Evolutionary conservation across 805 yeast genomes (phyloP), one percentile per base, ranked within the genome.

Genomic region (Wickerhamomyces kurtzmanii): DNA sequence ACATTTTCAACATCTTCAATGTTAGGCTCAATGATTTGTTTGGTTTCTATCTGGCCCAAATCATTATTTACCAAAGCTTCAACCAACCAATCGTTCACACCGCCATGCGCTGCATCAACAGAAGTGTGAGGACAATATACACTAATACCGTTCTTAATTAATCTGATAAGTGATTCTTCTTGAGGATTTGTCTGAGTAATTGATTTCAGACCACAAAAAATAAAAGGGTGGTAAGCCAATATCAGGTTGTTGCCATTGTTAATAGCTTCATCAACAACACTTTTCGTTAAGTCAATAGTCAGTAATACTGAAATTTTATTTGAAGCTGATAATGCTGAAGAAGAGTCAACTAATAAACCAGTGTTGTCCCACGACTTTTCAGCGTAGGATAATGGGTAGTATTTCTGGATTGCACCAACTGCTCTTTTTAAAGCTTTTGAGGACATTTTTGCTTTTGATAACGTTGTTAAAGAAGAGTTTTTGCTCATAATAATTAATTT

Each of bases 91-190:
- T 86, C 97, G 41, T 91, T 91, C 36, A 91, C 96, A 14, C 98
- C 98, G n/a, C 79, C 81, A 9, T 55, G 53, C 8, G 91, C 91
- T 15, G 96, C 89, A 54, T 91, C 98, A 4, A 91, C 81, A 0
- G 97, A 86, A 1, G 98, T 89, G 48, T 91, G 99, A 15, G 99
- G 98, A 31, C 79, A 79, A 51, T 91, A 91, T 2, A 91, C 98
- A 27, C 86, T 71, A 31, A 91, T 70, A n/a, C 83, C 81, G 33
- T 75, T 66, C 38, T 75, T 76, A 29, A 85, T 76, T 42, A 91
- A 63, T 30, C 68, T 67, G 22, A 89, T 51, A 30, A 89, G 59
- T 5, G 94, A 81, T 14, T 55, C 55, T 46, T 91, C 96, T 50
- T 91, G 97, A 1, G 95, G 78, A 42, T 85, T 80, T 3, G 42